phyloP scores from a whole-genome alignment of 805 yeast species.

The Candida sithepensis region DNA sequence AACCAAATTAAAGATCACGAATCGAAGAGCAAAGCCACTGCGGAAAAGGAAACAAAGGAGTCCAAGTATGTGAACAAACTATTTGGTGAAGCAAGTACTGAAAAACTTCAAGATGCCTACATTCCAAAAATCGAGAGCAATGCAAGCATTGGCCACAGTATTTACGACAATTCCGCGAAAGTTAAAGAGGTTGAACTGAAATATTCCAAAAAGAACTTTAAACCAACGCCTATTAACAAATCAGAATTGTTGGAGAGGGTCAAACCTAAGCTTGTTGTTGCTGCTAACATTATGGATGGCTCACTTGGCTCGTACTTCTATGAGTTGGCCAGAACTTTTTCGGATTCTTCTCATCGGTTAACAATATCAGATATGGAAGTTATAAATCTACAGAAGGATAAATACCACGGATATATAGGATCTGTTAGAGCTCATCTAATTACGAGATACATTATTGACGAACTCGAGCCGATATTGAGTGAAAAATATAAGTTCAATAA shows the following conservation, averaged over 20 bases:
- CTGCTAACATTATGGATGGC: constrained; percentile 35
- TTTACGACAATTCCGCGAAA: constrained; percentile 16
- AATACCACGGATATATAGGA: constrained; percentile 63
- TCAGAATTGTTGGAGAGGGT: constrained; percentile 8
- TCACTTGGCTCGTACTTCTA: constrained; percentile 45
- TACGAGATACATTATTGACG: constrained; percentile 38
- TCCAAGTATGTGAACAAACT: constrained; percentile 19
- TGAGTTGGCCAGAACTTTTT: constrained; percentile 42
- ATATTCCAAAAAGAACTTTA: constrained; percentile 13
- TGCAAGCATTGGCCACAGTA: constrained; percentile 3
- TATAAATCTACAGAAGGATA: constrained; percentile 40
- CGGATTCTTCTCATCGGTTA: constrained; percentile 36
- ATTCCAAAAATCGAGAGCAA: background rate
- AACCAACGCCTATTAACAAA: constrained; percentile 12
- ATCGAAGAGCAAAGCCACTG: constrained; percentile 5
- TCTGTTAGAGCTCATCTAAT: constrained; percentile 51
- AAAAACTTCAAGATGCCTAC: background rate
- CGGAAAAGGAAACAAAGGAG: background rate
- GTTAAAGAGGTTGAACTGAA: constrained; percentile 12
- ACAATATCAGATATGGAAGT: constrained; percentile 46
- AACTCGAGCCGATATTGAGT: constrained; percentile 31
- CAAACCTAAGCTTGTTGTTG: constrained; percentile 4
- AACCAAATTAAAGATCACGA: constrained; percentile 20
- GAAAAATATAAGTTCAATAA: constrained; percentile 31
- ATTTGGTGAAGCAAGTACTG: constrained; percentile 13